Evolutionary conservation across 2,329 filamentous ascomycete species (phyloP).

Genomic region (Pseudogymnoascus sp.): DNA sequence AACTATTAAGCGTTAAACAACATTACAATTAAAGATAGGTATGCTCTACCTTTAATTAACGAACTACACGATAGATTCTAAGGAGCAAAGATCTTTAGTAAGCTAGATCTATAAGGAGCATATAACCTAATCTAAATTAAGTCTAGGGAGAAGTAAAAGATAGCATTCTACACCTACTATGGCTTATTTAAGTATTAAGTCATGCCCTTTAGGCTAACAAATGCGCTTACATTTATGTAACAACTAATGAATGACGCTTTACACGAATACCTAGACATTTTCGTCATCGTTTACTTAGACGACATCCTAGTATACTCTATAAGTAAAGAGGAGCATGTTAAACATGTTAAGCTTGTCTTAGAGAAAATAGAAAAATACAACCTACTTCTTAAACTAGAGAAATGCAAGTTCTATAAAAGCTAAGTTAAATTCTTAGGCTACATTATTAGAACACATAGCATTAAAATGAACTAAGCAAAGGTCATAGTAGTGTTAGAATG

Average conservation of each 20-base stretch:
- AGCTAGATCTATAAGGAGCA: conserved; percentile 26
- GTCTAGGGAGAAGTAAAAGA: conserved; percentile 30
- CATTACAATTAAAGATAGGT: conserved; percentile 29
- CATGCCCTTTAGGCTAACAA: conserved; percentile 21
- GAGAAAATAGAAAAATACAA: background rate
- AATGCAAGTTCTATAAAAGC: conserved; percentile 16
- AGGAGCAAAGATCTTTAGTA: conserved; percentile 24
- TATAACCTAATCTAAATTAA: conserved; percentile 30
- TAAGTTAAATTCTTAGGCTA: conserved; percentile 17
- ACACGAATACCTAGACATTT: background rate
- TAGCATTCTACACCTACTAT: conserved; percentile 27
- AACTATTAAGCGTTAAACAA: conserved; percentile 30
- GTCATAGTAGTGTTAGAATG: conserved; percentile 18
- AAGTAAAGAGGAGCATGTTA: conserved; percentile 12
- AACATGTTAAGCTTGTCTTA: conserved; percentile 11
- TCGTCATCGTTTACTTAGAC: conserved; percentile 22
- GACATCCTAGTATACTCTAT: conserved; percentile 27
- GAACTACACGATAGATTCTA: conserved; percentile 25
- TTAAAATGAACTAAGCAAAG: conserved; percentile 16
- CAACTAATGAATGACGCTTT: conserved; percentile 23
- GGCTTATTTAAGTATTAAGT: conserved; percentile 29
- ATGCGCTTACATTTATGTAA: conserved; percentile 22
- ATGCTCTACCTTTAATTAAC: conserved; percentile 26
- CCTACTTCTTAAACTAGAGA: background rate
- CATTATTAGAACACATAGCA: conserved; percentile 11